Base-by-base conservation (phyloP, 371 early-diverging fungal species). In the Mucor sp. region DNA sequence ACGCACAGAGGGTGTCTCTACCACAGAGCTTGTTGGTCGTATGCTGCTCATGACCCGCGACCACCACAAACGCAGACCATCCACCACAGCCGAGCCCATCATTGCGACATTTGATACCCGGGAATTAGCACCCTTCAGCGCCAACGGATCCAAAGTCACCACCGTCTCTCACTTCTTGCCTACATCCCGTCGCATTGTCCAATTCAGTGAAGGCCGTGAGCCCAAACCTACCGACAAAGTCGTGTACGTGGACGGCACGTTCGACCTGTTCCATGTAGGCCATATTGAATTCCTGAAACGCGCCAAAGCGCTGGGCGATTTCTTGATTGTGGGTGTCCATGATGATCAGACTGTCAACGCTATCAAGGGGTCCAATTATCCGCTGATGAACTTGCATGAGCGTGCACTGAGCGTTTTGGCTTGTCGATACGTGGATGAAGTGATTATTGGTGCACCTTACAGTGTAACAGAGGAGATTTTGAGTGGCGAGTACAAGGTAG, bases 231-330 rank as follows among this genome's bases (percentile, higher is more conserved):
- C 69, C 39, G 87, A 87, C 63, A 82, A 83, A 66, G 85, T 96
- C 14, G 93, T 97, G 21, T 99, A 97, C 77, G 95, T 97, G 12
- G 98, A 97, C 74, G 99, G 99, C 15, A 92, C 94, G 8, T 99
- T 97, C 82, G 99, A 99, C 77, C 77, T 99, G 69, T 99, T 97
- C 87, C 99, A 98, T 79, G 86, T 92, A 7, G 99, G 99, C 23
- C 98, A 99, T 78, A 93, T 95, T 71, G 93, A 94, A 79, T 94
- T 97, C 75, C 82, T 99, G 73, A 91, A 91, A 73, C 88, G 93
- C 63, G 97, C 95, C 33, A 93, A 90, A 68, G 90, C 85, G 63
- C 77, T 90, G 53, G 96, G 97, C 56, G 92, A 95, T 77, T 96
- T 91, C 68, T 78, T 99, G 61, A 81, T 99, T 30, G 98, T 96